phyloP scores from a whole-genome alignment of 805 yeast genomes.

The Yamadazyma laniorum region DNA sequence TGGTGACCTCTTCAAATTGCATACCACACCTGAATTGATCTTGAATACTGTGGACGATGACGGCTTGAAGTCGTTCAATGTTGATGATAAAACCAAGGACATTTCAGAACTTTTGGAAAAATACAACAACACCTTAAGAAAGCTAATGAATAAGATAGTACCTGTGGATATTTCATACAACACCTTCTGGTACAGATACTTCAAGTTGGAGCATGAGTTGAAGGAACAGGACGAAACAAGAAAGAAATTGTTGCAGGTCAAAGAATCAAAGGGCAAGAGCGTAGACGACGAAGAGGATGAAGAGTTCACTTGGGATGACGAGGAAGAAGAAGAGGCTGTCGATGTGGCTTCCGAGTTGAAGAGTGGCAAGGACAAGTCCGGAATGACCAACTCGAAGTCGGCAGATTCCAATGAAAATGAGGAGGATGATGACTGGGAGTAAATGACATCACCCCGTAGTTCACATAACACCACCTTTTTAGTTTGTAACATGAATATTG shows the following conservation, averaged over 20 bases:
- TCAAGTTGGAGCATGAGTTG: conserved; percentile 50
- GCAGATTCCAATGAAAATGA: conserved; percentile 8
- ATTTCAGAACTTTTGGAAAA: conserved; percentile 47
- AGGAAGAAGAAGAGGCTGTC: conserved; percentile 35
- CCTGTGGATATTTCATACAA: conserved; percentile 59
- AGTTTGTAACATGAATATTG: too few relatives aligned
- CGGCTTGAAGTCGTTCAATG: conserved; percentile 31
- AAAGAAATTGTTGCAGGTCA: conserved; percentile 53
- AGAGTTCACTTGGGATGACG: conserved; percentile 51
- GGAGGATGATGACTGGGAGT: conserved; percentile 68
- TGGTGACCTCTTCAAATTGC: conserved; percentile 38
- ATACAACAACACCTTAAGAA: conserved; percentile 49
- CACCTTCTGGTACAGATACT: conserved; percentile 76
- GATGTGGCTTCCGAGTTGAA: conserved; percentile 14
- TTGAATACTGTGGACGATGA: conserved; percentile 15
- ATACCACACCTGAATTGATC: conserved; percentile 28
- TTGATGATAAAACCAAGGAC: conserved; percentile 49
- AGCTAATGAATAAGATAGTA: conserved; percentile 60
- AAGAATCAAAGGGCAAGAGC: conserved; percentile 29
- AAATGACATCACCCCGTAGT: too few relatives aligned
- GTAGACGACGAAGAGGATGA: conserved; percentile 50
- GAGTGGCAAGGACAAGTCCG: neutral
- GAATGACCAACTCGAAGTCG: neutral
- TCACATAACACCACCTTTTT: too few relatives aligned
- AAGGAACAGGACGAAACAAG: conserved; percentile 63